A percentile compares a stretch with the other conserved stretches of the same genome.
These are phyloP conservation scores for Diplodia corticola DNA, from an alignment of 2,329 filamentous ascomycete genomes.

Conservation along the genomic window DNA sequence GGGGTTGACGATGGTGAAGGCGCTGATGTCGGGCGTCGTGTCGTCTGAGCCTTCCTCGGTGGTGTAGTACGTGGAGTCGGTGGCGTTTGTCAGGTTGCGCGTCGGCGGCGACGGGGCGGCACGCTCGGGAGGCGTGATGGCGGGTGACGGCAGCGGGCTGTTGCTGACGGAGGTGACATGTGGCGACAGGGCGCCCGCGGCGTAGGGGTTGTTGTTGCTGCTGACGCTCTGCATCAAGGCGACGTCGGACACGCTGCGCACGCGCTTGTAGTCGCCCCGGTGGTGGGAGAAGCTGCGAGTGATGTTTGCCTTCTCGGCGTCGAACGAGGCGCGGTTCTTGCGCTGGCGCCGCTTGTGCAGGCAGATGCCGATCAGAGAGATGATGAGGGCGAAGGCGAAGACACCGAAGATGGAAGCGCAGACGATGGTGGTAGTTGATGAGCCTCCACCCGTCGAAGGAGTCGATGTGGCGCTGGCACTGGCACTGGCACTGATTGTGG, in stretches of 20 bases:
- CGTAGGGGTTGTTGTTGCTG: neutral
- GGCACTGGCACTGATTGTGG: neutral
- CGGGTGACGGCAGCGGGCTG: neutral
- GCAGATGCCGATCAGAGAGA: slow-evolving; percentile 7
- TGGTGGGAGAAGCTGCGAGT: neutral
- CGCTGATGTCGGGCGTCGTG: neutral
- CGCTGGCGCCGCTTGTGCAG: slow-evolving; percentile 14
- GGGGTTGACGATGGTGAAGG: slow-evolving; percentile 15
- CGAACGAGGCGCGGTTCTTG: slow-evolving; percentile 1
- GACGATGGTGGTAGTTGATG: slow-evolving; percentile 7
- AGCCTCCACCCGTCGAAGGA: neutral
- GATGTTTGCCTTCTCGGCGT: slow-evolving; percentile 5
- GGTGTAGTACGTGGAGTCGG: neutral
- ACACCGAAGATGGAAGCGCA: slow-evolving; percentile 9
- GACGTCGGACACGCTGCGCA: slow-evolving; percentile 4
- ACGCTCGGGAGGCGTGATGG: neutral
- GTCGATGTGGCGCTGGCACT: neutral
- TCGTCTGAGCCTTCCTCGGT: slow-evolving; percentile 1
- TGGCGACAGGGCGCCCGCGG: neutral
- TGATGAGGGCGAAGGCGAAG: slow-evolving; percentile 18
- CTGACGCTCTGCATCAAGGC: neutral
- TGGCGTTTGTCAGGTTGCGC: neutral
- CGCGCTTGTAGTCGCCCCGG: neutral
- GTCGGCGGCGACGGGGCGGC: neutral
- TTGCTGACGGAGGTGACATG: neutral